Percentiles rank a stretch among this genome's conserved stretches.
Evolutionary conservation across 805 yeast genomes (phyloP).

Genomic region (Barnettozyma botsteinii): DNA sequence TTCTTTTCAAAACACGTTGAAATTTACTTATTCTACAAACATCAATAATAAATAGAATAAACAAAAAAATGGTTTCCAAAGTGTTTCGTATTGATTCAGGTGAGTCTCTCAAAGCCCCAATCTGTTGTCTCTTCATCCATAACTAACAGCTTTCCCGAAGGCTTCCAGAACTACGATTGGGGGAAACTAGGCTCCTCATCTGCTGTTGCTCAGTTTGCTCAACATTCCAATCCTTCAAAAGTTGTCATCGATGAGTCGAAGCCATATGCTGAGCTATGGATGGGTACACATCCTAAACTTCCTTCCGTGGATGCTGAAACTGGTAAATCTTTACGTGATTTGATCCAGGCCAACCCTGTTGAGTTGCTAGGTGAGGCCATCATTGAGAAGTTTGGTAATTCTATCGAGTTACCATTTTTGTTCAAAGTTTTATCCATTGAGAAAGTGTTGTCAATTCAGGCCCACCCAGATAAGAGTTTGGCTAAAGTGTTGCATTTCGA

Average conservation of each 20-base stretch:
- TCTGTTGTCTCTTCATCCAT: background rate
- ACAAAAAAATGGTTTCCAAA: slow-evolving; percentile 27
- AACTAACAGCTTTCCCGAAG: slow-evolving; percentile 24
- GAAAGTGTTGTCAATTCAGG: slow-evolving; percentile 92
- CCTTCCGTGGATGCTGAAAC: slow-evolving; percentile 56
- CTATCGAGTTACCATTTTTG: slow-evolving; percentile 77
- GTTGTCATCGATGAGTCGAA: slow-evolving; percentile 60
- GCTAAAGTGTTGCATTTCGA: slow-evolving; percentile 68
- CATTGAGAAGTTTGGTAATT: slow-evolving; percentile 58
- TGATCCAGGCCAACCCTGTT: slow-evolving; percentile 56
- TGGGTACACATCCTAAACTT: slow-evolving; percentile 96
- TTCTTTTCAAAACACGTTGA: background rate
- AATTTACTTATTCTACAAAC: background rate
- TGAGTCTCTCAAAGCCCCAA: slow-evolving; percentile 15
- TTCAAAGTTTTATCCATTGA: slow-evolving; percentile 91
- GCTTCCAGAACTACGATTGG: slow-evolving; percentile 81
- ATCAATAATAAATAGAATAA: background rate
- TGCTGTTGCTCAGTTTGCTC: slow-evolving; percentile 86
- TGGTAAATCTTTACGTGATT: slow-evolving; percentile 58
- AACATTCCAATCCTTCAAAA: slow-evolving; percentile 51
- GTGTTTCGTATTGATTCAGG: slow-evolving; percentile 38
- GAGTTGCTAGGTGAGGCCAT: slow-evolving; percentile 53
- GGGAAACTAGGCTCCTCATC: slow-evolving; percentile 80
- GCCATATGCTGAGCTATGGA: slow-evolving; percentile 98
- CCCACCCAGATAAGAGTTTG: slow-evolving; percentile 90